These are phyloP conservation scores for Margaritispora aquatica DNA, from an alignment of 495 filamentous ascomycete species.

Conservation along the genomic window DNA sequence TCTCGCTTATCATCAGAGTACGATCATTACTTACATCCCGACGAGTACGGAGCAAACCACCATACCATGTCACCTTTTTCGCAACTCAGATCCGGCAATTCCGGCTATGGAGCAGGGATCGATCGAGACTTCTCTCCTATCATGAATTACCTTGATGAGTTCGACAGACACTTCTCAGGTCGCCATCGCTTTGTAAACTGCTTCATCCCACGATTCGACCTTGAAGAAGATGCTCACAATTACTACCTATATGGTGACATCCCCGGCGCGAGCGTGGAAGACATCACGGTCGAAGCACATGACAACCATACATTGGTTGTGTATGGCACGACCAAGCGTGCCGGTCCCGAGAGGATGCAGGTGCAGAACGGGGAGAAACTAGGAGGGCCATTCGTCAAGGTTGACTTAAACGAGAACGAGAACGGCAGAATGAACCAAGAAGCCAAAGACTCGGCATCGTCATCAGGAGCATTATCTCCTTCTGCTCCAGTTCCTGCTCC, in stretches of 20 bases:
- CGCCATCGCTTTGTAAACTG: constrained; percentile 16
- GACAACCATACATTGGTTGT: constrained; percentile 16
- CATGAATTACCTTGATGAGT: constrained; percentile 8
- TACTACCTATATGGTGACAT: constrained; percentile 20
- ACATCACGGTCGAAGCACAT: constrained; percentile 16
- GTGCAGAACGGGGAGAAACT: background rate
- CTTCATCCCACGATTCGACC: constrained; percentile 21
- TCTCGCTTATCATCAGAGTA: background rate
- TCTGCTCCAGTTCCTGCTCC: no score
- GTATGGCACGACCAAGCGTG: constrained; percentile 5
- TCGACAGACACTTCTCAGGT: constrained; percentile 17
- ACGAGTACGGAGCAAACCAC: background rate
- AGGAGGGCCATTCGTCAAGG: constrained; percentile 1
- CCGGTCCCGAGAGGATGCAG: background rate
- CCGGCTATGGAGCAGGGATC: constrained; percentile 1
- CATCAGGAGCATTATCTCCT: background rate
- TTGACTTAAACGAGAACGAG: constrained; percentile 1
- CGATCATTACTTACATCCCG: background rate
- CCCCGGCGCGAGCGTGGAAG: constrained; percentile 10
- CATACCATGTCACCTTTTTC: constrained; percentile 10
- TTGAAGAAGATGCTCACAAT: constrained; percentile 16
- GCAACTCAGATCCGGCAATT: background rate
- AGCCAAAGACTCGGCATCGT: background rate
- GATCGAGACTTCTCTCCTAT: constrained; percentile 15
- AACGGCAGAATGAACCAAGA: background rate